Percentiles rank a stretch among this genome's conserved stretches.
Conservation (phyloP, 164 flowering plant species). For the Nymphaea thermarum region DNA sequence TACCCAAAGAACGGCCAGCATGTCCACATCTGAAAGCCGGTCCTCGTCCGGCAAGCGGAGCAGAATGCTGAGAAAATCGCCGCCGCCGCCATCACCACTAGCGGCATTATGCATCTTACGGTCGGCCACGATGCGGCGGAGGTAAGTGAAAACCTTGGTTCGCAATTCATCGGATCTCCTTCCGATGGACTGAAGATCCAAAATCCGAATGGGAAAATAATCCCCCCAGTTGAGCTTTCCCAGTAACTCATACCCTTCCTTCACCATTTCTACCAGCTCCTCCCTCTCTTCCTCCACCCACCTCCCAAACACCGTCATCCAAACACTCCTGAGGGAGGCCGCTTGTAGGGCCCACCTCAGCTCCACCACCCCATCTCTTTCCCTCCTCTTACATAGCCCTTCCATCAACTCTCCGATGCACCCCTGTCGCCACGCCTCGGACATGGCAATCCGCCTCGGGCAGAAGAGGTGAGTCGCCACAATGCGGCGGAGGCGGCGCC, state of each 20-base stretch:
- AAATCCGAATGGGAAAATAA: slow-evolving; percentile 42
- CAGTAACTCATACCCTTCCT: slow-evolving; percentile 74
- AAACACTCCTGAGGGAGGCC: slow-evolving; percentile 43
- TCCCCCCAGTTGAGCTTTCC: slow-evolving; percentile 57
- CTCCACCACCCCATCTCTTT: slow-evolving; percentile 32
- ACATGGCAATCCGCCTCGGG: slow-evolving; percentile 39
- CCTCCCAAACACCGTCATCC: slow-evolving; percentile 66
- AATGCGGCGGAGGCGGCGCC: slow-evolving; percentile 55
- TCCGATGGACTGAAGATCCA: slow-evolving; percentile 66
- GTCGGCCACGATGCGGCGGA: slow-evolving; percentile 41
- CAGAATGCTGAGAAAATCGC: slow-evolving; percentile 59
- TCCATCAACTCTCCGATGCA: slow-evolving; percentile 25
- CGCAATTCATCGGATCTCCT: slow-evolving; percentile 54
- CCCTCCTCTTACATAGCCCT: slow-evolving; percentile 8
- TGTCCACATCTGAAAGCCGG: slow-evolving; percentile 39
- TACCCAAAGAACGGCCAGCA: slow-evolving; percentile 84
- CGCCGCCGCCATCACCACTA: slow-evolving; percentile 11
- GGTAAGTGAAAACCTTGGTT: slow-evolving; percentile 21
- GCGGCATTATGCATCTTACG: slow-evolving; percentile 15
- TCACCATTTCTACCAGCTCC: slow-evolving; percentile 44
- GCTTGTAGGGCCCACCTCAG: slow-evolving; percentile 38
- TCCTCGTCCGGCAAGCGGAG: slow-evolving; percentile 54
- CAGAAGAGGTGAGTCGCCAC: slow-evolving; percentile 61
- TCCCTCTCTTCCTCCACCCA: slow-evolving; percentile 9
- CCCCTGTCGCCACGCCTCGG: slow-evolving; percentile 28